phyloP scores from a whole-genome alignment of 495 filamentous ascomycete species.

The Penicillium waksmanii region DNA sequence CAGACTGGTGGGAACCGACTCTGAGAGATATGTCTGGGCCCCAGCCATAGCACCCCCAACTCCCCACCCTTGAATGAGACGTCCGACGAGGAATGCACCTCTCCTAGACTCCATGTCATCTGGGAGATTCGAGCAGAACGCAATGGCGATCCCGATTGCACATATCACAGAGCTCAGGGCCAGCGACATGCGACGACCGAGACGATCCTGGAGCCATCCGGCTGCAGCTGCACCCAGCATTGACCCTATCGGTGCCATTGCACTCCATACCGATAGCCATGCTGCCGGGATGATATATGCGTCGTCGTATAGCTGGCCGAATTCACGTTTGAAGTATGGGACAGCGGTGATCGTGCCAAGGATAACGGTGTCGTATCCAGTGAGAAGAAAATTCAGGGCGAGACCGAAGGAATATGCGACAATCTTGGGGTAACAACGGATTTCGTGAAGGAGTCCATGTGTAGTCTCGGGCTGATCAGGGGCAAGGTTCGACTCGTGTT shows the following conservation, averaged over 20 bases:
- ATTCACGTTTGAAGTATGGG: constrained; percentile 44
- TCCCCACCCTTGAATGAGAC: constrained; percentile 41
- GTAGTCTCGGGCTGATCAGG: not conserved
- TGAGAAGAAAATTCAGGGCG: constrained; percentile 37
- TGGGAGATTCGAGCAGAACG: constrained; percentile 34
- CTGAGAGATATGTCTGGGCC: constrained; percentile 50
- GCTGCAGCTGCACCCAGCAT: constrained; percentile 40
- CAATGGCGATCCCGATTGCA: constrained; percentile 40
- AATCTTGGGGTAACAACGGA: constrained; percentile 26
- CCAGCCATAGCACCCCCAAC: constrained; percentile 45
- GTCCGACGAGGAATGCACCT: constrained; percentile 31
- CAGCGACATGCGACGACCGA: constrained; percentile 42
- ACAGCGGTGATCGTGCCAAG: constrained; percentile 49
- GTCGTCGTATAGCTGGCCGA: constrained; percentile 34
- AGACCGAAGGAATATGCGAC: constrained; percentile 33
- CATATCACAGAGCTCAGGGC: constrained; percentile 38
- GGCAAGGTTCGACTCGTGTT: not conserved
- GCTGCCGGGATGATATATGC: constrained; percentile 48
- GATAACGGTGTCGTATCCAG: constrained; percentile 50
- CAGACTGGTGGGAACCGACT: constrained; percentile 42
- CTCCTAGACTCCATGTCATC: constrained; percentile 29
- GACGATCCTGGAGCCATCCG: constrained; percentile 45
- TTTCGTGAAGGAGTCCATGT: constrained; percentile 11
- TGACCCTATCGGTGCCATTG: constrained; percentile 42
- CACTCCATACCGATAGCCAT: constrained; percentile 51